Base-by-base conservation (phyloP, 805 yeast genomes). In the Metschnikowia anglica region DNA sequence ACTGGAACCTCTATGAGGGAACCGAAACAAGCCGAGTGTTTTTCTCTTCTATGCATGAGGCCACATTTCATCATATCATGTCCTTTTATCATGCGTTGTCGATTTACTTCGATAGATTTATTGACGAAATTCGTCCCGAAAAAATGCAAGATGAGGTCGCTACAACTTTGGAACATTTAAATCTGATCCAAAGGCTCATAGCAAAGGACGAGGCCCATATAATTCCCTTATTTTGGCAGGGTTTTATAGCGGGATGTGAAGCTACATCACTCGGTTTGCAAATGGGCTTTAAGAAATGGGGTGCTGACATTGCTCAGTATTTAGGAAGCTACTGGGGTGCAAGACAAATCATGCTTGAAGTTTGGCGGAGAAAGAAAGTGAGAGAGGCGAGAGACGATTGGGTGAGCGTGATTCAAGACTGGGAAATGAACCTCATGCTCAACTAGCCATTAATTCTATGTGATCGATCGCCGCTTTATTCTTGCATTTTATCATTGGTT, bases 201-300 rank as follows among this genome's bases (percentile, higher is more conserved):
- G 74, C 75, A 5, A 64, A 72, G 16, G 80, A 77, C 19, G 66
- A 70, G 39, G 80, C 83, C 1, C 75, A 83, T 16, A 79, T 80
- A 38, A 78, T 83, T 26, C 96, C 97, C 3, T 66, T 87, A 25
- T 80, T 87, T 53, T 88, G 96, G 93, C 91, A 85, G 56, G 95
- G 93, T 0, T 88, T 88, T 52, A 83, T 88, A 33, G 89, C 91
- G 1, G 96, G 95, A 0, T 83, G 93, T 55, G 88, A 85, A 48
- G 83, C 89, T 9, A 74, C 77, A 46, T 77, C 82, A 5, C 53
- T 62, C 1, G 70, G 69, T 26, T 62, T 82, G 27, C 91, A 85
- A 50, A 64, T 73, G 46, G 82, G 88, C 31, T 87, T 79, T 63
- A 81, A 79, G 55, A 69, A 72, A 44, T 88, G 95, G 95, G 82